phyloP scores from a whole-genome alignment of 768 basidiomycete genomes.

The Lenzites betulinus region DNA sequence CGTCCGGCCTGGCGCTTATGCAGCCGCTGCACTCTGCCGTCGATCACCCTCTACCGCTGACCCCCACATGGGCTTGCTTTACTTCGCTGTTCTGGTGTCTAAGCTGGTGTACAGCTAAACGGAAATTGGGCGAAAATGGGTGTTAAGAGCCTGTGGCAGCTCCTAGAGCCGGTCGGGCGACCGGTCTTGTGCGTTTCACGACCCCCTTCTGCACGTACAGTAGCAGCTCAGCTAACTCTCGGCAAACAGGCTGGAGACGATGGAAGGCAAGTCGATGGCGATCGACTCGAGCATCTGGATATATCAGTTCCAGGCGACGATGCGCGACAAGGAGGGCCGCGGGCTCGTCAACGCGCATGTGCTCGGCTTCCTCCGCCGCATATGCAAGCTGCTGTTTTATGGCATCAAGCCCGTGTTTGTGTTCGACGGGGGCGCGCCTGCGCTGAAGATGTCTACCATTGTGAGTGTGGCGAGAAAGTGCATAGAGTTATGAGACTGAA shows the following conservation, averaged over 20 bases:
- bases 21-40: no score
- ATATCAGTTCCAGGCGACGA: constrained; percentile 99
- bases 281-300: constrained; percentile 99
- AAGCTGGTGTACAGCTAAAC: not conserved
- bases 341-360: constrained; percentile 92
- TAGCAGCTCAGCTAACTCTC: not conserved
- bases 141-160: constrained; percentile 95
- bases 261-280: constrained; percentile 93
- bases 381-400: constrained; percentile 93
- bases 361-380: constrained; percentile 85
- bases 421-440: constrained; percentile 96
- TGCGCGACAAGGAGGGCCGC: constrained; percentile 96
- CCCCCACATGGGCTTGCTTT: constrained; percentile 13
- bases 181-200: constrained; percentile 77
- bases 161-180: constrained; percentile 89
- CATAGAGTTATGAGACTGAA: not conserved
- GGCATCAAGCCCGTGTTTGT: constrained; percentile 99
- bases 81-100: not conserved
- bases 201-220: not conserved
- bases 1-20: not conserved
- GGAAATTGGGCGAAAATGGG: constrained; percentile 60
- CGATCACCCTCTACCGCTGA: not conserved
- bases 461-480: constrained; percentile 46
- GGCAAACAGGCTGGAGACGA: constrained; percentile 75
- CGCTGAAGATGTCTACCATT: constrained; percentile 85